A percentile compares a stretch with the other conserved stretches of the same genome.
Conservation (phyloP, 176 grass and related monocot species). For the Eragrostis curvula region DNA sequence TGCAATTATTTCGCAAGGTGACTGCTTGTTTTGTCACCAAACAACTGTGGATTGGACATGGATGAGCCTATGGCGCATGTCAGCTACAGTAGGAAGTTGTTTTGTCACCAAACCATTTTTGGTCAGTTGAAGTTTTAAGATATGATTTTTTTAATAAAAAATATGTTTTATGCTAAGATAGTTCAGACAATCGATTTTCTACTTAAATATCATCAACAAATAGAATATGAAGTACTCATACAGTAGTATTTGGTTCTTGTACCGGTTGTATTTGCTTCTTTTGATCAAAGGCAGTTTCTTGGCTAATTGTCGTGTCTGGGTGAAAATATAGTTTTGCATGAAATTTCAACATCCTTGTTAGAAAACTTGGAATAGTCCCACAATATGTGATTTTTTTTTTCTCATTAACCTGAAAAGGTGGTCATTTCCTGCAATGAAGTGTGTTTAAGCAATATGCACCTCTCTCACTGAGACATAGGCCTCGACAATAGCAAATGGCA, state of each 20-base stretch:
- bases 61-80: background rate
- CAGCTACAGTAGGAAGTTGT: no score
- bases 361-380: background rate
- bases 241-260: no score
- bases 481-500: background rate
- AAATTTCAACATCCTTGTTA: background rate
- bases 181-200: no score
- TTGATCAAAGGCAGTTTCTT: background rate
- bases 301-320: background rate
- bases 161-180: no score
- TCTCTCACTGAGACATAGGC: background rate
- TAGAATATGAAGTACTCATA: no score
- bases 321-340: background rate
- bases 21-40: background rate
- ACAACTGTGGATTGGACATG: background rate
- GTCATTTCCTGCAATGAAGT: background rate
- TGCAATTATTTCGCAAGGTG: background rate
- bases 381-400: background rate
- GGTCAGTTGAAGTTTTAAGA: no score
- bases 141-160: no score
- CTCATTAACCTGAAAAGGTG: background rate
- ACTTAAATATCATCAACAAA: no score
- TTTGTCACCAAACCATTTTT: no score
- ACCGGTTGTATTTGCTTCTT: no score
- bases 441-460: background rate